Evolutionary conservation across 83 land plant species (phyloP).

Genomic region (Isoetes engelmannii): DNA sequence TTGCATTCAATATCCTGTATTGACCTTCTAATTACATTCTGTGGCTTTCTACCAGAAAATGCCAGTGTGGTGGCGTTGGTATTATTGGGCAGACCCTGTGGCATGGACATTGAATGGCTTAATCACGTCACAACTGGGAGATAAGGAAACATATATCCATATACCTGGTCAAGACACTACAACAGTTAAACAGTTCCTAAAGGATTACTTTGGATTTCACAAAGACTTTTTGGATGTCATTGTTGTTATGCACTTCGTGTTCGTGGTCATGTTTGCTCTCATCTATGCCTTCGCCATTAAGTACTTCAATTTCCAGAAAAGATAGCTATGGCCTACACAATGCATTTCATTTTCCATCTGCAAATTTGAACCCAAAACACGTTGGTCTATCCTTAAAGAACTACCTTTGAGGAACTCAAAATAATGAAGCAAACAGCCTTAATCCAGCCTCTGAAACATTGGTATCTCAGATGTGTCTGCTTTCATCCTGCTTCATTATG

Average conservation of each 20-base stretch:
- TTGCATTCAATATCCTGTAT: background rate
- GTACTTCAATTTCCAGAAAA: background rate
- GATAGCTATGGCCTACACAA: background rate
- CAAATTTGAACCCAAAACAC: too few relatives aligned
- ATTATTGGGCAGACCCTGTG: background rate
- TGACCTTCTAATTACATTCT: background rate
- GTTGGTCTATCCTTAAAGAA: too few relatives aligned
- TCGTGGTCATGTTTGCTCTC: conserved; percentile 3
- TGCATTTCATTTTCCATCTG: too few relatives aligned
- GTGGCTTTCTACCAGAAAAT: conserved; percentile 29
- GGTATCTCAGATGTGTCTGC: too few relatives aligned
- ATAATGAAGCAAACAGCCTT: too few relatives aligned
- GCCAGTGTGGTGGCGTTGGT: conserved; percentile 45
- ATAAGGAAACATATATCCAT: background rate
- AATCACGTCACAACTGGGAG: background rate
- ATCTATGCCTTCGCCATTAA: background rate
- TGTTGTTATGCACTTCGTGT: background rate
- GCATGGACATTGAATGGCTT: conserved; percentile 1
- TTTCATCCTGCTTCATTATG: too few relatives aligned
- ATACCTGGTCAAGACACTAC: background rate
- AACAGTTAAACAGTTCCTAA: background rate
- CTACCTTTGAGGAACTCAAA: too few relatives aligned
- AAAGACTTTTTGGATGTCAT: conserved; percentile 1
- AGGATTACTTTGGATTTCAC: conserved; percentile 4
- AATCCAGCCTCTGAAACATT: too few relatives aligned